phyloP scores from a whole-genome alignment of 805 yeast genomes.

The Kregervanrija delftensis region DNA sequence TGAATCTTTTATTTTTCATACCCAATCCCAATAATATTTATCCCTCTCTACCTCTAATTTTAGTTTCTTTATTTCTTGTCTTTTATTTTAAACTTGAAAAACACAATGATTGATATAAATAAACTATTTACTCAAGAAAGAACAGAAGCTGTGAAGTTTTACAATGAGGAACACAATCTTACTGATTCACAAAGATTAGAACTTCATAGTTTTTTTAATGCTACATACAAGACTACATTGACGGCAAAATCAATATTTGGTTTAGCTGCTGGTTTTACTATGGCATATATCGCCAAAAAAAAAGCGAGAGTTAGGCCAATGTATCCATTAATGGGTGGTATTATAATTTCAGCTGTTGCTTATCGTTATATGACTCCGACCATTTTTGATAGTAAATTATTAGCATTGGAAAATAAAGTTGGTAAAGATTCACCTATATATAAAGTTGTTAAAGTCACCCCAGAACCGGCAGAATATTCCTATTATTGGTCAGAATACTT shows the following conservation, averaged over 20 bases:
- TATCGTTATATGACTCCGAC: conserved; percentile 25
- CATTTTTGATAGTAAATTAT: conserved; percentile 28
- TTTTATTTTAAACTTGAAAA: no score
- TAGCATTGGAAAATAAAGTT: conserved; percentile 19
- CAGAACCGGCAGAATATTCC: conserved; percentile 18
- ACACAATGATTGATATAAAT: conserved; percentile 4
- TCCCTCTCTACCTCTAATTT: no score
- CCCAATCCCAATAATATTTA: background rate
- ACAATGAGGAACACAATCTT: conserved; percentile 39
- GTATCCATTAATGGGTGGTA: conserved; percentile 33
- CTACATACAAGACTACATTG: conserved; percentile 29
- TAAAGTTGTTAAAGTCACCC: conserved; percentile 15
- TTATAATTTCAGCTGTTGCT: conserved; percentile 29
- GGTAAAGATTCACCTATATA: conserved; percentile 19
- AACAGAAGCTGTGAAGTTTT: conserved; percentile 36
- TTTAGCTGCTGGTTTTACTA: conserved; percentile 32
- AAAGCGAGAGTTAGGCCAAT: conserved; percentile 33
- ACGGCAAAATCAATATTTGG: conserved; percentile 33
- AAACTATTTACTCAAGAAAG: conserved; percentile 27
- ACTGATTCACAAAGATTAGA: conserved; percentile 34
- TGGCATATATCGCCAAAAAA: conserved; percentile 35
- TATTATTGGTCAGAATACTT: conserved; percentile 43
- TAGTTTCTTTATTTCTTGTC: no score
- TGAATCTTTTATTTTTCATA: background rate
- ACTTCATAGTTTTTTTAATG: conserved; percentile 32